Base-by-base conservation (phyloP, 345 rosid genomes). In the Aquilaria yunnanensis region DNA sequence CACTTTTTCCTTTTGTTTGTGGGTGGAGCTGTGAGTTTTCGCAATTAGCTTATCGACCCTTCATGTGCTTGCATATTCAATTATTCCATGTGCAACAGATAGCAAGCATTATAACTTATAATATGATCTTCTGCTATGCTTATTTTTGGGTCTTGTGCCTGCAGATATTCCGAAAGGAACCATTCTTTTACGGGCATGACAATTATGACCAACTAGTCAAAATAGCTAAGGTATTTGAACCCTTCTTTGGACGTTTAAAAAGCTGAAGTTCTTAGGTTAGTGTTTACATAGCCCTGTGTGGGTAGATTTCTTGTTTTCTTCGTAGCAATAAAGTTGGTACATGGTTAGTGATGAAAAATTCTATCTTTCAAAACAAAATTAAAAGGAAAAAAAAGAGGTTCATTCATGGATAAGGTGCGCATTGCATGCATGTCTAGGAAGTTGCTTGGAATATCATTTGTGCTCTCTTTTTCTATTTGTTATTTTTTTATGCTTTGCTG, bases 161-260 rank as follows among this genome's bases (percentile, higher is more conserved):
- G 57, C 90, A 94, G 99, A 86, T 94, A 80, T 94, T 90, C 70
- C 90, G 97, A 1, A 94, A 94, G 81, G 99, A 94, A 68, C 99
- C 99, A 13, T 93, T 93, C 81, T 93, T 93, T 78, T 90, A 93
- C 64, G 98, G 98, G 61, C 98, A 86, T 79, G 99, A 94, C 79
- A 94, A 90, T 69, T 78, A 93, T 78, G 97, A 94, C 72, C 99
- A 94, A 62, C 75, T 94, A 77, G 96, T 94, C 68, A 90, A 94
- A 84, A 86, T 94, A 57, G 97, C 97, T 51, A 94, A 90, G 96
- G 99, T 88, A 80, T 66, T 71, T 69, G 30, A 47, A 61, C 41
- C 45, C 14, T 30, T 6, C 13, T 47, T 23, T 56, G 32, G 56
- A 54, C 49, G 16, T 47, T 54, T 60, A 56, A 56, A 56, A 32